Base-by-base conservation (phyloP, 2,329 filamentous ascomycete genomes). In the Fusarium virguliforme region DNA sequence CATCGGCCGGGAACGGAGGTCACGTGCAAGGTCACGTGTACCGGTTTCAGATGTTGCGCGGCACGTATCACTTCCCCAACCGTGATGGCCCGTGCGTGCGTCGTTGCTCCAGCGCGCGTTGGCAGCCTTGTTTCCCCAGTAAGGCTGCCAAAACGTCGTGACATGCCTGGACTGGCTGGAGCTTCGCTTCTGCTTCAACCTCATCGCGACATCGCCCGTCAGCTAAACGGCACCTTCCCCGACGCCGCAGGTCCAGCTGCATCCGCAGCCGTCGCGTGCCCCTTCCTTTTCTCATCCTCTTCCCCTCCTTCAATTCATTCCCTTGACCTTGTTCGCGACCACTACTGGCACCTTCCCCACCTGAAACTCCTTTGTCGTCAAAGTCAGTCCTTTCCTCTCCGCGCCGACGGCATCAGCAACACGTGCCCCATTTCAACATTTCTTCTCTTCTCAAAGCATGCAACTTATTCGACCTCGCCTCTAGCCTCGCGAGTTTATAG, bases 81-180 rank as follows among this genome's bases (percentile, higher is more conserved):
- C 43, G 26, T 50, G n/a, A 8, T 65, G 74, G 72, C 34, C 73
- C 63, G 70, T 76, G 74, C 74, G 10, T 37, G 28, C 40, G 34
- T 59, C 18, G 41, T 62, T n/a, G 51, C 62, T 70, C 62, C 67
- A 53, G 57, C 58, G 38, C 62, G 59, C 38, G 50, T 55, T 68
- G 56, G 70, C 71, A 75, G 75, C 75, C 75, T 76, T 56, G 71
- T 73, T 75, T 72, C 69, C 63, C 65, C 65, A 62, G 70, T 72
- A 66, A 76, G 74, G 74, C 72, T 76, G 72, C 71, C 54, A 75
- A 65, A 68, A 63, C 62, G 70, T 68, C 72, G 71, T 75, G 68
- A 73, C 70, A 69, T 53, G 60, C 55, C 58, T 67, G 59, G 60
- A 61, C 59, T 60, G 55, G 60, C 59, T 60, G 55, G 60, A 76